Evolutionary conservation across 352 stramenopile species (phyloP).

Genomic region (Phytophthora fragariae): DNA sequence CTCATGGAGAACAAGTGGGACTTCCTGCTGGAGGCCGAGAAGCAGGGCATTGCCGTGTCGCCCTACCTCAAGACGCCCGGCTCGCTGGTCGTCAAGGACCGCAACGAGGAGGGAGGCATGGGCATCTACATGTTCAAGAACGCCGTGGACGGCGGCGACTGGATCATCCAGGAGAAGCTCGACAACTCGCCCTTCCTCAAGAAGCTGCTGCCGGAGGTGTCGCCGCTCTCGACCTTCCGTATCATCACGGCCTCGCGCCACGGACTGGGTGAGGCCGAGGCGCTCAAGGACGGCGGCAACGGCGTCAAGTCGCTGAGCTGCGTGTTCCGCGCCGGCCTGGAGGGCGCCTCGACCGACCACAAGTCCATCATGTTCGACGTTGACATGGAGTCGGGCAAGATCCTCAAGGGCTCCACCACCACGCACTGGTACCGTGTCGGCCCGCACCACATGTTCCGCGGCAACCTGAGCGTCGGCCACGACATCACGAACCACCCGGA

Average conservation of each 20-base stretch:
- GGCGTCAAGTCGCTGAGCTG: constrained; percentile 84
- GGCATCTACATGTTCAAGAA: constrained; percentile 99
- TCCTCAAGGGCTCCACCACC: constrained; percentile 96
- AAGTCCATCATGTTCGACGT: constrained; percentile 99
- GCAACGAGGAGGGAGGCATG: constrained; percentile 98
- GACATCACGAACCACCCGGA: constrained; percentile 92
- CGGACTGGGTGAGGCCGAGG: constrained; percentile 56
- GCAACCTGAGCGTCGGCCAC: constrained; percentile 86
- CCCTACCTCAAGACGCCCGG: constrained; percentile 92
- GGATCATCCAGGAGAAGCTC: constrained; percentile 98
- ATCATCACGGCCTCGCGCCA: constrained; percentile 96
- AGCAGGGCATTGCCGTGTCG: constrained; percentile 92
- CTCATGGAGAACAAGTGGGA: constrained; percentile 99
- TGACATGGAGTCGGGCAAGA: constrained; percentile 93
- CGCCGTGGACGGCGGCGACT: constrained; percentile 92
- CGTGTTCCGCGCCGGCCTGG: constrained; percentile 77
- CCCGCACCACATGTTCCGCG: constrained; percentile 70
- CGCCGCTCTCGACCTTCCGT: constrained; percentile 97
- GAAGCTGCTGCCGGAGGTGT: constrained; percentile 92
- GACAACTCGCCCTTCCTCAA: constrained; percentile 94
- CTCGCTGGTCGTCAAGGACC: constrained; percentile 97
- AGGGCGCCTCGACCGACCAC: constrained; percentile 94
- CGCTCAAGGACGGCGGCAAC: constrained; percentile 58
- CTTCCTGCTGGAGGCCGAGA: constrained; percentile 94
- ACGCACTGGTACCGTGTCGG: constrained; percentile 96